Evolutionary conservation across 257 asterid species (phyloP).

Genomic region (Rhazya stricta): DNA sequence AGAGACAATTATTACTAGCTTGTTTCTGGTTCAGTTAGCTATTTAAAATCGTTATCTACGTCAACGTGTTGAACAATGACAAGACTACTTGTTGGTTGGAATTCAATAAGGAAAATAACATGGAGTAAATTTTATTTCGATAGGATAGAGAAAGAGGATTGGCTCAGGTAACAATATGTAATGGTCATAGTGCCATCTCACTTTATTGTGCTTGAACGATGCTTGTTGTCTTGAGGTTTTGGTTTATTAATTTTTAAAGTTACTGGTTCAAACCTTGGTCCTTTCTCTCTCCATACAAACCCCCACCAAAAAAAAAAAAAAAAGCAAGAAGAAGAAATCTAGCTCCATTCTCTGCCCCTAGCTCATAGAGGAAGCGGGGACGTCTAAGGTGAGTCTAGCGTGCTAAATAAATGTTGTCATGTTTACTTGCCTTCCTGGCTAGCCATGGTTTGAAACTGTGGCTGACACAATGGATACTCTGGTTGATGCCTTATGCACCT

Average conservation of each 20-base stretch:
- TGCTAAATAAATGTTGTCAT: neutral
- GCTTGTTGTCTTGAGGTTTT: neutral
- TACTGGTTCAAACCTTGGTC: no score
- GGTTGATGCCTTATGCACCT: neutral
- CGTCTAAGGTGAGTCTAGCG: neutral
- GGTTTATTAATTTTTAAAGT: neutral
- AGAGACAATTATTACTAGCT: neutral
- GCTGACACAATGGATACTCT: neutral
- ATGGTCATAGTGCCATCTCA: neutral
- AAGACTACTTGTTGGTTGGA: neutral
- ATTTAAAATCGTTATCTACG: neutral
- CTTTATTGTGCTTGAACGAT: neutral
- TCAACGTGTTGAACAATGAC: neutral
- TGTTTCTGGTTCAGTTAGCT: neutral
- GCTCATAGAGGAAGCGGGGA: neutral
- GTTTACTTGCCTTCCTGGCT: neutral
- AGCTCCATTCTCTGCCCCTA: no score
- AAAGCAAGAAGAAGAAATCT: no score
- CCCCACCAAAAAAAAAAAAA: no score
- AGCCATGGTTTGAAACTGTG: neutral
- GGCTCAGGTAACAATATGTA: neutral
- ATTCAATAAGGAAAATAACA: neutral
- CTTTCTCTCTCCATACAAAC: neutral
- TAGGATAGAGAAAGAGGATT: neutral
- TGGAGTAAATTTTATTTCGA: neutral